Conservation (phyloP, 441 rosid species). For the Populus hybrid region DNA sequence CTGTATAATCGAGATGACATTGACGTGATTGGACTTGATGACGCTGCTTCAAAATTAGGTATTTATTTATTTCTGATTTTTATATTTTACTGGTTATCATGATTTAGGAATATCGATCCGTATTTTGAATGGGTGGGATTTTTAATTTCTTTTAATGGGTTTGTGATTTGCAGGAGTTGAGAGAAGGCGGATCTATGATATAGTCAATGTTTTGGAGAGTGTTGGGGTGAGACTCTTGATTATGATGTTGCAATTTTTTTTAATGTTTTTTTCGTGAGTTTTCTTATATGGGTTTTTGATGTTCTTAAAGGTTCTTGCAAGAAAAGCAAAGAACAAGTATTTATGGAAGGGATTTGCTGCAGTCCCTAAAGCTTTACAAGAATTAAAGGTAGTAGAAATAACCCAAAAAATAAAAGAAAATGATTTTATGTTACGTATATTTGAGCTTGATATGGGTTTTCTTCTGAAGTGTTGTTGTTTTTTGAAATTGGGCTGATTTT, state of each 20-base stretch:
- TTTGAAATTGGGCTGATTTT: neutral
- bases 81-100: neutral
- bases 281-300: neutral
- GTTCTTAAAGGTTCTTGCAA: slow-evolving; percentile 55
- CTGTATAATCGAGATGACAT: slow-evolving; percentile 62
- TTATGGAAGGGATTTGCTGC: slow-evolving; percentile 74
- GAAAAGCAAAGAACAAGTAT: slow-evolving; percentile 76
- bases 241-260: neutral
- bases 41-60: slow-evolving; percentile 80
- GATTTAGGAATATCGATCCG: slow-evolving; percentile 1
- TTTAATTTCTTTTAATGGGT: neutral
- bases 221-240: slow-evolving; percentile 60
- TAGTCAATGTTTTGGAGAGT: slow-evolving; percentile 87
- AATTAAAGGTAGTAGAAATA: slow-evolving; percentile 42
- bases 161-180: slow-evolving; percentile 63
- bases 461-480: neutral
- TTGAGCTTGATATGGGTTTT: neutral
- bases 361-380: slow-evolving; percentile 55
- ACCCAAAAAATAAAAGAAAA: neutral
- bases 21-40: slow-evolving; percentile 76
- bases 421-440: neutral
- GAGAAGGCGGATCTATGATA: slow-evolving; percentile 85
- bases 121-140: neutral
- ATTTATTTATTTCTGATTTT: neutral
- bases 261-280: neutral